Evolutionary conservation across 2,329 filamentous ascomycete species (phyloP).

Genomic region (Podosphaera fusca): DNA sequence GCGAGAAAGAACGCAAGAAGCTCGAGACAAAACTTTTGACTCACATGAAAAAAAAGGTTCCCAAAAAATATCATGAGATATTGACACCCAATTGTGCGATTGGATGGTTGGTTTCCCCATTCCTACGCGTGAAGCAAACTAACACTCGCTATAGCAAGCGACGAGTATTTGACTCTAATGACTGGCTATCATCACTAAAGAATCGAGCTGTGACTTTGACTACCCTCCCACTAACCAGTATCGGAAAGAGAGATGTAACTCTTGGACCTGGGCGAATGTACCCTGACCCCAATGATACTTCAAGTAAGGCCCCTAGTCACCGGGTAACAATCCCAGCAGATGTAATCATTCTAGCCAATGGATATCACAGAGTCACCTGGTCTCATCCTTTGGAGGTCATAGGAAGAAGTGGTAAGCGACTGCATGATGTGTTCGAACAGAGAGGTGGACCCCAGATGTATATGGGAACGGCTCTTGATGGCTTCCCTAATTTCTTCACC

Average conservation of each 20-base stretch:
- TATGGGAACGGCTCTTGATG: slow-evolving; percentile 14
- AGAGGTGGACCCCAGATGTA: slow-evolving; percentile 34
- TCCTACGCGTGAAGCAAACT: background rate
- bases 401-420: slow-evolving; percentile 23
- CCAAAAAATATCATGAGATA: slow-evolving; percentile 32
- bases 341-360: slow-evolving; percentile 33
- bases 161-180: slow-evolving; percentile 25
- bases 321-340: slow-evolving; percentile 26
- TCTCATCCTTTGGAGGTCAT: slow-evolving; percentile 28
- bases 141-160: slow-evolving; percentile 21
- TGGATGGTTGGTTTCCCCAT: slow-evolving; percentile 17
- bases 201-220: slow-evolving; percentile 28
- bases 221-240: slow-evolving; percentile 24
- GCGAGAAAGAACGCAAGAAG: slow-evolving; percentile 19
- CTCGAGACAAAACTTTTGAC: slow-evolving; percentile 20
- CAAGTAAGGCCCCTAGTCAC: slow-evolving; percentile 10
- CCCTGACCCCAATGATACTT: slow-evolving; percentile 14
- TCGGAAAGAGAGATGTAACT: slow-evolving; percentile 25
- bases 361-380: slow-evolving; percentile 30
- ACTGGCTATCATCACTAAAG: slow-evolving; percentile 26
- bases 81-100: slow-evolving; percentile 32
- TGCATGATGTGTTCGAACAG: slow-evolving; percentile 29
- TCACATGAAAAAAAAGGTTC: slow-evolving; percentile 24
- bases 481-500: slow-evolving; percentile 15
- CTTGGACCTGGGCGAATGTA: slow-evolving; percentile 27